phyloP scores from a whole-genome alignment of 371 early-diverging fungal genomes.

The Mucor plumbeus region DNA sequence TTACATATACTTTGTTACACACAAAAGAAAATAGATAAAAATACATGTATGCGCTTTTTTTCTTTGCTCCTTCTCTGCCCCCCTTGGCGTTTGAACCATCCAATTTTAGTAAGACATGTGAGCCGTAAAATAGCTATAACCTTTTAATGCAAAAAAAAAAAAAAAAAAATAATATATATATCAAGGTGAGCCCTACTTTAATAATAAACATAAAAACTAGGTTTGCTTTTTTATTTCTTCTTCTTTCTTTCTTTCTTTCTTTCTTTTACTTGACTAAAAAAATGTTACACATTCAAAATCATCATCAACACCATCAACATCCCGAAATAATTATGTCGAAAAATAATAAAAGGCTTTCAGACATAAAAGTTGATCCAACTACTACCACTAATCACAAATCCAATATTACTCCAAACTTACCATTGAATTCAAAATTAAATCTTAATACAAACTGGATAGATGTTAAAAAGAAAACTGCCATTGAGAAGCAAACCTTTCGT shows the following conservation, averaged over 20 bases:
- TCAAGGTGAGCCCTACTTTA: not conserved
- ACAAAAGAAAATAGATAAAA: not conserved
- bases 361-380: conserved; percentile 1
- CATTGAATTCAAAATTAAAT: not conserved
- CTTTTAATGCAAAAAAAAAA: conserved; percentile 16
- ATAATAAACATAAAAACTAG: conserved; percentile 5
- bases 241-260: not conserved
- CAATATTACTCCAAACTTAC: not conserved
- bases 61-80: not conserved
- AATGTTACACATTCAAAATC: conserved; percentile 13
- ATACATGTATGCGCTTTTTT: not conserved
- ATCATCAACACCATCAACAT: conserved; percentile 2
- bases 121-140: conserved; percentile 11
- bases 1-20: conserved; percentile 7
- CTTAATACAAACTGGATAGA: conserved; percentile 6
- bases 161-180: not conserved
- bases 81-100: conserved; percentile 12
- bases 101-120: conserved; percentile 20
- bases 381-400: not conserved
- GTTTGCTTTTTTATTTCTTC: not conserved
- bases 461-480: conserved; percentile 3
- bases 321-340: not conserved
- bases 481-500: not conserved
- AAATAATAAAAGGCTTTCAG: not conserved
- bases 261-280: not conserved